Evolutionary conservation across 208 protist genomes (phyloP).

Genomic region (Porcisia deanei): DNA sequence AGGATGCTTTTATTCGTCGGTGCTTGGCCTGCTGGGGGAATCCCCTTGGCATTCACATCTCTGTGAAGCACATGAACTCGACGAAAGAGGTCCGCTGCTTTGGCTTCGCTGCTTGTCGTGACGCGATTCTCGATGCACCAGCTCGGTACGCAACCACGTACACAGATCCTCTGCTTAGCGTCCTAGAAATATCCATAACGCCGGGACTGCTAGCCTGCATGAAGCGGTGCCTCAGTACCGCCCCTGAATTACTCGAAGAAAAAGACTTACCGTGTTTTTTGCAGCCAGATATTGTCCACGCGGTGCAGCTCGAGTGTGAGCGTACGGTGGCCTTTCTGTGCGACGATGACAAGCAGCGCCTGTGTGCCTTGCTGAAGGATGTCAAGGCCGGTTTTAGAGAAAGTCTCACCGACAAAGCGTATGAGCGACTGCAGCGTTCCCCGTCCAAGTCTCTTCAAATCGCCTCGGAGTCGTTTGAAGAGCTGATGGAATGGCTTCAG

Average conservation of each 20-base stretch:
- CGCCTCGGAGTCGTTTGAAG: slow-evolving; percentile 26
- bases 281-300: slow-evolving; percentile 46
- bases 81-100: slow-evolving; percentile 30
- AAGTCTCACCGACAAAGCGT: slow-evolving; percentile 48
- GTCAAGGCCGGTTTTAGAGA: slow-evolving; percentile 28
- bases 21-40: slow-evolving; percentile 62
- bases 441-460: slow-evolving; percentile 21
- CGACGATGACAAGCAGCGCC: slow-evolving; percentile 42
- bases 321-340: slow-evolving; percentile 65
- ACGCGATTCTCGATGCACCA: slow-evolving; percentile 22
- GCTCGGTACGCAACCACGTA: slow-evolving; percentile 17
- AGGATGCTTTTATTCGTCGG: slow-evolving; percentile 57
- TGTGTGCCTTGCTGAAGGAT: slow-evolving; percentile 39
- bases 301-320: slow-evolving; percentile 76
- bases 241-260: slow-evolving; percentile 44
- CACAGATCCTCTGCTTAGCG: slow-evolving; percentile 27
- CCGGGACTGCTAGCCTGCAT: slow-evolving; percentile 54
- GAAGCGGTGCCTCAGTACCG: slow-evolving; percentile 50
- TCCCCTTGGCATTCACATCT: slow-evolving; percentile 61
- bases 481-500: slow-evolving; percentile 57
- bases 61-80: slow-evolving; percentile 14
- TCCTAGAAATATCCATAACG: slow-evolving; percentile 52
- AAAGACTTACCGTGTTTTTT: slow-evolving; percentile 40
- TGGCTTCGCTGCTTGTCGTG: slow-evolving; percentile 29
- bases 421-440: slow-evolving; percentile 27